These are phyloP conservation scores for Exidia glandulosa DNA, from an alignment of 768 basidiomycete genomes.

Conservation along the genomic window DNA sequence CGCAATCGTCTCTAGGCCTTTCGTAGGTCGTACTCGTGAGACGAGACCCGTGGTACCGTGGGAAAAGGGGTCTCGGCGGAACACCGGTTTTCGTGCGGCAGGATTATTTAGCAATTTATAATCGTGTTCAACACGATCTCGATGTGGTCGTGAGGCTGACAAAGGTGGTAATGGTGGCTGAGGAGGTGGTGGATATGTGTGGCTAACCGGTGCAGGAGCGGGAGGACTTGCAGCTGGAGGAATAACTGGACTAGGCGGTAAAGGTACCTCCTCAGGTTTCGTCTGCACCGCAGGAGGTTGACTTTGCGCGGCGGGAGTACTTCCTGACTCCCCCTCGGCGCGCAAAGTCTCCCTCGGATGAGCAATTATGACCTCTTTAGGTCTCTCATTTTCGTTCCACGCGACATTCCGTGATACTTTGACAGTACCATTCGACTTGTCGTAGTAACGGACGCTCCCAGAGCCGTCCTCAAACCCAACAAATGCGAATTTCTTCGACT, in stretches of 20 bases:
- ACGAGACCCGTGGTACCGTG: no score
- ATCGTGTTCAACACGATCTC: no score
- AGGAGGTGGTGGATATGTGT: no score
- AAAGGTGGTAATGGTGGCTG: no score
- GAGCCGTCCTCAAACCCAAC: conserved; percentile 9
- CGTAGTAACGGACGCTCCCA: conserved; percentile 9
- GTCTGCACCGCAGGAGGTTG: neutral
- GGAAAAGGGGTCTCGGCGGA: no score
- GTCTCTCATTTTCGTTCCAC: conserved; percentile 1
- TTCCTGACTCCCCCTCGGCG: neutral
- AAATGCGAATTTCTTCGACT: conserved; percentile 6
- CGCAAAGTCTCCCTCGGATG: neutral
- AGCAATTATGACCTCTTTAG: neutral
- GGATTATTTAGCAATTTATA: no score
- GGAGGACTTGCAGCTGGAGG: neutral
- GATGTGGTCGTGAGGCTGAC: no score
- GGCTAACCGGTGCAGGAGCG: neutral
- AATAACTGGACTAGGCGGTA: neutral
- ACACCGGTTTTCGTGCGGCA: neutral
- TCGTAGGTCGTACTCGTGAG: no score
- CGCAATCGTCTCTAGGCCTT: no score
- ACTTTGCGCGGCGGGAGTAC: neutral
- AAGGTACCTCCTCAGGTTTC: neutral
- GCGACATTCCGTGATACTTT: conserved; percentile 6
- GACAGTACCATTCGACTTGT: conserved; percentile 1